Conservation (phyloP, 331 rosid species). For the Rhamnella rubrinervis region DNA sequence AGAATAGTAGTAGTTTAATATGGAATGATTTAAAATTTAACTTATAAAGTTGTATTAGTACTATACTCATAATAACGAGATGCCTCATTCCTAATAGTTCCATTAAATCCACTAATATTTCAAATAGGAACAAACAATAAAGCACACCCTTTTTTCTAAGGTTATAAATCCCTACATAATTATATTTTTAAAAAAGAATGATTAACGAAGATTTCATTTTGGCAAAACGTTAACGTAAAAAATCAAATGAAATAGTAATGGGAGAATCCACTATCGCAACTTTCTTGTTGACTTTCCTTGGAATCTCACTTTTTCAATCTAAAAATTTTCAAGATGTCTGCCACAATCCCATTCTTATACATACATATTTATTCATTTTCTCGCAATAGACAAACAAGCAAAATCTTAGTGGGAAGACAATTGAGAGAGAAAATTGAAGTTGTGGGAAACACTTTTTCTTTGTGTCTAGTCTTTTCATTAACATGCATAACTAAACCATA, state of each 20-base stretch:
- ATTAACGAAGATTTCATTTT: neutral
- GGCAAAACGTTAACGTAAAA: neutral
- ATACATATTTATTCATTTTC: neutral
- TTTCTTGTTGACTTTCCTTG: conserved; percentile 14
- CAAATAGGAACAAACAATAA: no score
- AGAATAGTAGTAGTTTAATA: no score
- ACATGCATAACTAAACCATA: no score
- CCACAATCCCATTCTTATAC: conserved; percentile 16
- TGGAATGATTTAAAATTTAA: no score
- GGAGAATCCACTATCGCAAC: neutral
- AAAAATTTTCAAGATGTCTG: conserved; percentile 22
- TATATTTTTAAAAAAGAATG: neutral
- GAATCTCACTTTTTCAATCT: conserved; percentile 18
- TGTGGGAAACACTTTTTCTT: neutral
- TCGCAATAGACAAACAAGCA: conserved; percentile 20
- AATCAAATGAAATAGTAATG: neutral
- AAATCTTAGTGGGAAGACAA: conserved; percentile 25
- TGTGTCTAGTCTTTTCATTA: neutral
- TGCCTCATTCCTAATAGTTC: no score
- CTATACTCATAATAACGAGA: no score
- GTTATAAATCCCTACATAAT: neutral
- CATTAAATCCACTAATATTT: no score
- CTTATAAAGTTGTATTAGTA: no score
- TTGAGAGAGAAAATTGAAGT: neutral
- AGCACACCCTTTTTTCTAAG: neutral